A percentile compares a stretch with the other conserved stretches of the same genome.
Conservation (phyloP, 371 early-diverging fungal species). For the Parasitella parasitica region DNA sequence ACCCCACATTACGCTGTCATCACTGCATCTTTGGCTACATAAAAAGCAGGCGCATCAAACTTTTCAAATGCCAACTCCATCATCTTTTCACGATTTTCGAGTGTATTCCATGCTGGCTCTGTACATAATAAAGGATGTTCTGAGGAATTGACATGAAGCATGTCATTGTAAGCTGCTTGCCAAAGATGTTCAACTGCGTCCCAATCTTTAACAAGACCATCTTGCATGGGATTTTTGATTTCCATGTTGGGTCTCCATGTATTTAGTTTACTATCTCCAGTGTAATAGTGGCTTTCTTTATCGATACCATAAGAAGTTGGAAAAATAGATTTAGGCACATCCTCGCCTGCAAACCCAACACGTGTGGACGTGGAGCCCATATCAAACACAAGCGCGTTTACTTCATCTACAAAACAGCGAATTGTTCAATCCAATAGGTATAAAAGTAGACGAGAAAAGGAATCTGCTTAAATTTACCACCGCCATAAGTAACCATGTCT, state of each 20-base stretch:
- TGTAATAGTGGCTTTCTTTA: slow-evolving; percentile 55
- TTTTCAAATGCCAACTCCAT: slow-evolving; percentile 93
- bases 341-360: slow-evolving; percentile 96
- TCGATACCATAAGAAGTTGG: slow-evolving; percentile 63
- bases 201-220: slow-evolving; percentile 86
- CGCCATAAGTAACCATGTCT: slow-evolving; percentile 77
- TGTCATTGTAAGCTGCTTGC: slow-evolving; percentile 73
- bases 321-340: slow-evolving; percentile 83
- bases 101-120: slow-evolving; percentile 90
- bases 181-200: slow-evolving; percentile 88
- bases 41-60: slow-evolving; percentile 90
- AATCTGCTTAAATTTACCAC: slow-evolving; percentile 43
- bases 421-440: background rate
- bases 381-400: slow-evolving; percentile 90
- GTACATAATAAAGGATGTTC: slow-evolving; percentile 91
- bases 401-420: slow-evolving; percentile 72
- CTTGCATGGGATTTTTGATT: slow-evolving; percentile 70
- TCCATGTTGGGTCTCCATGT: slow-evolving; percentile 81
- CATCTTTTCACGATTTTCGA: slow-evolving; percentile 81
- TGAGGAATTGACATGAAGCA: slow-evolving; percentile 65
- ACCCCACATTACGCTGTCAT: slow-evolving; percentile 77
- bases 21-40: slow-evolving; percentile 86
- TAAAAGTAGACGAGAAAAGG: background rate
- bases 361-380: slow-evolving; percentile 86
- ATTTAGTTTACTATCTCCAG: slow-evolving; percentile 80